Evolutionary conservation across 2,329 filamentous ascomycete genomes (phyloP).

Genomic region (Dichotomopilus funicola): DNA sequence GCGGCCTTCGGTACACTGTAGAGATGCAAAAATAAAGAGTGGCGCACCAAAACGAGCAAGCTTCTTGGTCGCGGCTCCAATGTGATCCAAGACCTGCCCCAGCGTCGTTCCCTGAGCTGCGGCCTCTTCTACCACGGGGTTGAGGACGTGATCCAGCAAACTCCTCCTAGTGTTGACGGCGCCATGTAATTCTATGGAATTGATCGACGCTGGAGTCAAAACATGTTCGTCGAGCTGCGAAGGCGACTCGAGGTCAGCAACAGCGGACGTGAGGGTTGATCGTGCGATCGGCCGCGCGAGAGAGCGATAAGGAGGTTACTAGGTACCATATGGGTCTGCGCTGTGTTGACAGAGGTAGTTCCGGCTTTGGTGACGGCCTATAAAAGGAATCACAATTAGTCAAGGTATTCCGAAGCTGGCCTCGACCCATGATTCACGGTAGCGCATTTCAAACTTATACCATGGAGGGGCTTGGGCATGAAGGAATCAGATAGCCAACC

Average conservation of each 20-base stretch:
- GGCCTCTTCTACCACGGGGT: slow-evolving; percentile 66
- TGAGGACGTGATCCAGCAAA: slow-evolving; percentile 77
- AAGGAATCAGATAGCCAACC: too few species aligned
- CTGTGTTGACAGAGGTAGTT: not conserved
- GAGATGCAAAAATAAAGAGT: not conserved
- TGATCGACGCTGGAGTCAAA: slow-evolving; percentile 80
- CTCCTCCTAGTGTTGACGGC: slow-evolving; percentile 73
- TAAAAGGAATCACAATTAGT: not conserved
- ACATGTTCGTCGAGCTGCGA: slow-evolving; percentile 70
- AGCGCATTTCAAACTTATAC: too few species aligned
- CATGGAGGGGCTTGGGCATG: too few species aligned
- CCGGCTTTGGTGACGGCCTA: slow-evolving; percentile 13
- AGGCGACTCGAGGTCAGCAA: not conserved
- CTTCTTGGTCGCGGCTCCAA: slow-evolving; percentile 65
- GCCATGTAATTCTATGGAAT: slow-evolving; percentile 75
- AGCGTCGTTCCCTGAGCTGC: slow-evolving; percentile 66
- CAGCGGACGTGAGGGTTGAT: not conserved
- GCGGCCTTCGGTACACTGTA: not conserved
- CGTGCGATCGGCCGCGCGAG: not conserved
- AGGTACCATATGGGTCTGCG: not conserved
- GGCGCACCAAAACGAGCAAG: slow-evolving; percentile 70
- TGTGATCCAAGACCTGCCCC: slow-evolving; percentile 66
- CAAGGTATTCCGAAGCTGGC: not conserved
- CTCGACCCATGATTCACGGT: too few species aligned
- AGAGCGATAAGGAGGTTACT: not conserved